Base-by-base conservation (phyloP, 495 filamentous ascomycete genomes). In the Staphylotrichum longicolle region DNA sequence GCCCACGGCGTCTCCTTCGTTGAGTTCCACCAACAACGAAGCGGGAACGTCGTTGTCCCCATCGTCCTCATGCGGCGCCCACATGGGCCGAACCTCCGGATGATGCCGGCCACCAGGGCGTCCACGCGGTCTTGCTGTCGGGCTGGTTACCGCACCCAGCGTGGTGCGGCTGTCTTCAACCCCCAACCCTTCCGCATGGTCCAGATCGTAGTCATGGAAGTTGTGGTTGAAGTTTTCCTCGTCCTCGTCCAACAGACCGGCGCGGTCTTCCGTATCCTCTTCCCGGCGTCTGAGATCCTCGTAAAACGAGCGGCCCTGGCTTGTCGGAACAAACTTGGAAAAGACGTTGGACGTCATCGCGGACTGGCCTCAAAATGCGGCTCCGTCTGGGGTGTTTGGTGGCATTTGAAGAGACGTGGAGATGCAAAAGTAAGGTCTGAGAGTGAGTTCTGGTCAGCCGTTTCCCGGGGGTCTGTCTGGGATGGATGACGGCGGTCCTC, bases 11-110 rank as follows among this genome's bases (percentile, higher is more conserved):
- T 58, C 70, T 58, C 46, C 53, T 4, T 66, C 68, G 41, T 72
- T 71, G 9, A 70, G 77, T 72, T 97, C 94, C 32, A 98, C 84
- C 34, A 98, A 74, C 53, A 98, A 80, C 12, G 93, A 97, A 39
- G 85, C 84, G 4, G 94, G 94, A 1, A 98, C 94, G 65, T 98
- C 94, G 55, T 96, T 93, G 69, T 96, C 90, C 15, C 82, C 83
- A 56, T 95, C 90, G n/a, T 91, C 87, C 14, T 87, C 77, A 27
- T 86, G 74, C 34, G 66, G 60, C 34, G 68, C 68, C 70, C 78
- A 76, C 34, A 56, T 69, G 32, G 74, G 45, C 50, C 68, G 68
- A 7, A 15, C 30, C 58, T 66, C 67, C 27, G 32, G 53, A 63
- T 47, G 51, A 20, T 32, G 35, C 33, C 59, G 61, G n/a, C 47